Conservation (phyloP, 2,329 filamentous ascomycete genomes). For the Exophiala aquamarina region DNA sequence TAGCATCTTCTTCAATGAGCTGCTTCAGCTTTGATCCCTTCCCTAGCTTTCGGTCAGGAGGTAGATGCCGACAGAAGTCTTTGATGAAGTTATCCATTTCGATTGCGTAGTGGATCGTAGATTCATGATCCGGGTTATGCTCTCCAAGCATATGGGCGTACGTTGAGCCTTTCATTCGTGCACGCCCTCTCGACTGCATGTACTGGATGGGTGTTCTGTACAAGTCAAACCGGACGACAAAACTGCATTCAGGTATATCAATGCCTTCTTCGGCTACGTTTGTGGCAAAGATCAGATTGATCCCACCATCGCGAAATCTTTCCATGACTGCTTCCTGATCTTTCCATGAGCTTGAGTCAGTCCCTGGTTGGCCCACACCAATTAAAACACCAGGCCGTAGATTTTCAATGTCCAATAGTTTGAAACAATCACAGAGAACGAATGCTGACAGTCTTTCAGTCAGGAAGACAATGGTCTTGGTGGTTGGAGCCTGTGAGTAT, state of each 20-base stretch:
- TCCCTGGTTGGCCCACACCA: conserved; percentile 56
- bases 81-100: conserved; percentile 59
- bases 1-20: conserved; percentile 52
- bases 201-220: conserved; percentile 92
- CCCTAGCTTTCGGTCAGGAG: conserved; percentile 70
- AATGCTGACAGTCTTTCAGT: conserved; percentile 74
- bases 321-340: conserved; percentile 73
- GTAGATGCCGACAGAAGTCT: conserved; percentile 72
- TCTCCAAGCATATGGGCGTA: conserved; percentile 83
- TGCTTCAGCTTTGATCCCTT: conserved; percentile 56
- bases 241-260: conserved; percentile 65
- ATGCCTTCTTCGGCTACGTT: conserved; percentile 67
- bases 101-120: conserved; percentile 58
- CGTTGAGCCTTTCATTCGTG: conserved; percentile 72
- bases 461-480: conserved; percentile 86
- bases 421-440: conserved; percentile 68
- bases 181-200: conserved; percentile 86
- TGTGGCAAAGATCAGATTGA: conserved; percentile 64
- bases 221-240: conserved; percentile 75
- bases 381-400: conserved; percentile 66
- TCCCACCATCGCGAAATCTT: conserved; percentile 58
- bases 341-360: conserved; percentile 66
- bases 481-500: conserved; percentile 59
- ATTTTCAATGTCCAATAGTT: conserved; percentile 56
- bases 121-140: conserved; percentile 53